A percentile compares a stretch with the other conserved stretches of the same genome.
phyloP scores from a whole-genome alignment of 2,329 filamentous ascomycete species.

The Fusarium multiceps region DNA sequence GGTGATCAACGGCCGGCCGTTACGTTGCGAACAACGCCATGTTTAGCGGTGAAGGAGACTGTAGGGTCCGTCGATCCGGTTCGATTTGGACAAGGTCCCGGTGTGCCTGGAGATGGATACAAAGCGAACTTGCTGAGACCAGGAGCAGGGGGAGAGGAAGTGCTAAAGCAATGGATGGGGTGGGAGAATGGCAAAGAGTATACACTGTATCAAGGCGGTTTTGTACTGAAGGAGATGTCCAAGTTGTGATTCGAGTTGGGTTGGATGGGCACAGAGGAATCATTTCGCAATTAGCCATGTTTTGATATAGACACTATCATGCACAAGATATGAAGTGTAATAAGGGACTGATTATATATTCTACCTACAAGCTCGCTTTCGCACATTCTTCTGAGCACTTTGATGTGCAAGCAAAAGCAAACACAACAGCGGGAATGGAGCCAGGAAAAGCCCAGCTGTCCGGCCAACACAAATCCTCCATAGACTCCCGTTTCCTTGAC shows the following conservation, averaged over 20 bases:
- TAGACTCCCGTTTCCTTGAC: conserved; percentile 30
- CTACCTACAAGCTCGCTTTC: conserved; percentile 43
- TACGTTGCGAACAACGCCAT: conserved; percentile 76
- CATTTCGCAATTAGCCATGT: not conserved
- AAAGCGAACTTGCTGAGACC: conserved; percentile 66
- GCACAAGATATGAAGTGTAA: not conserved
- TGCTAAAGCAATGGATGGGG: conserved; percentile 77
- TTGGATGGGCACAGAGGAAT: not conserved
- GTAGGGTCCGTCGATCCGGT: conserved; percentile 48
- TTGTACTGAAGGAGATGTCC: conserved; percentile 60
- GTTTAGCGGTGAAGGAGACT: conserved; percentile 67
- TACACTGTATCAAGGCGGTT: conserved; percentile 70
- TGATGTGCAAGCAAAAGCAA: conserved; percentile 20
- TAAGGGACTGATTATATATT: conserved; percentile 42
- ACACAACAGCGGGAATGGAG: conserved; percentile 25
- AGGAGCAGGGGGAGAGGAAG: conserved; percentile 78
- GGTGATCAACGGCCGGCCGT: conserved; percentile 79
- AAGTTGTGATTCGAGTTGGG: conserved; percentile 47
- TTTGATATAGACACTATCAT: not conserved
- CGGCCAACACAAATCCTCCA: conserved; percentile 17
- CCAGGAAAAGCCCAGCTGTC: conserved; percentile 18
- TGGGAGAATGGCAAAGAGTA: conserved; percentile 81
- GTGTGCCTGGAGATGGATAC: conserved; percentile 76
- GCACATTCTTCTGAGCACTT: conserved; percentile 17
- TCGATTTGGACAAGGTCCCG: conserved; percentile 71